A percentile compares a stretch with the other conserved stretches of the same genome.
Evolutionary conservation across 2,329 filamentous ascomycete species (phyloP).

Genomic region (Aspergillus melleus): DNA sequence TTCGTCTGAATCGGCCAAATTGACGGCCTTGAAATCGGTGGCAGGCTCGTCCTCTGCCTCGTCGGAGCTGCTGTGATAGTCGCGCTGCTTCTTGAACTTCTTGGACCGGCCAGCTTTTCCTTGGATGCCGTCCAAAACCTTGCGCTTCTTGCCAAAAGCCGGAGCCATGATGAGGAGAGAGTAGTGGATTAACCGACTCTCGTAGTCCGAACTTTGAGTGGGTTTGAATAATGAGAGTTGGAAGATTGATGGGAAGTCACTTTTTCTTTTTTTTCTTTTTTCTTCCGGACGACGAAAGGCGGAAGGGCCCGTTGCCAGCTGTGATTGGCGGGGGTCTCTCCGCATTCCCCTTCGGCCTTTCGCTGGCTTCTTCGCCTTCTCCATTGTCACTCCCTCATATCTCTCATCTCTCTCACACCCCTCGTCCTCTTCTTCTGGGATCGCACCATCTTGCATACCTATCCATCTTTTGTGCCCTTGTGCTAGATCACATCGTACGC

Average conservation of each 20-base stretch:
- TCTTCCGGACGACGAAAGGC: conserved; percentile 20
- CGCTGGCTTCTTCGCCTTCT: conserved; percentile 17
- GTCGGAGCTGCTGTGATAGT: conserved; percentile 64
- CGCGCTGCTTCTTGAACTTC: conserved; percentile 62
- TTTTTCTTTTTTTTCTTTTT: conserved; percentile 29
- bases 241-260: background rate
- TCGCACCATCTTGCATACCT: background rate
- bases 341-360: conserved; percentile 26
- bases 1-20: conserved; percentile 49
- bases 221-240: background rate
- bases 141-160: conserved; percentile 52
- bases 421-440: background rate
- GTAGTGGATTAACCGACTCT: conserved; percentile 11
- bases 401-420: background rate
- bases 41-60: conserved; percentile 52
- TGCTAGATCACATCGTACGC: conserved; percentile 21
- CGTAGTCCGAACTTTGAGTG: background rate
- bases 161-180: conserved; percentile 39
- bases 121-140: conserved; percentile 60
- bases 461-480: background rate
- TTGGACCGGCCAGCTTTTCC: conserved; percentile 54
- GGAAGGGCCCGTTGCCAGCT: conserved; percentile 24
- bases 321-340: conserved; percentile 35
- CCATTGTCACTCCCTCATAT: background rate
- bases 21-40: conserved; percentile 51